Evolutionary conservation across 2,329 filamentous ascomycete species (phyloP), one percentile per base, ranked within the genome.

Genomic region (Neofusicoccum ribis): DNA sequence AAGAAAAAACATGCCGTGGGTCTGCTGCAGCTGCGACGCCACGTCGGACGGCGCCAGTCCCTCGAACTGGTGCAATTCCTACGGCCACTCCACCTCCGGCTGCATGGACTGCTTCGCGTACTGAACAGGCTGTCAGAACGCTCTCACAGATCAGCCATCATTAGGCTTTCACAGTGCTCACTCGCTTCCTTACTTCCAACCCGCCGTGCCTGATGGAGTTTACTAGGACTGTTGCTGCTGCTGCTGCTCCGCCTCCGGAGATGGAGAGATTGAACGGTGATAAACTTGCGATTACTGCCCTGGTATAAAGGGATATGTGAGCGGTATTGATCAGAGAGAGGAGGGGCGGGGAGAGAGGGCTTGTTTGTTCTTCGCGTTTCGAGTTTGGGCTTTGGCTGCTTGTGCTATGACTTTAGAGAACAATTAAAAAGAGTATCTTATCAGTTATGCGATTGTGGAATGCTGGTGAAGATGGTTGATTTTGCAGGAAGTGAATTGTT

Each of bases 51-150:
- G 56, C 3, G 41, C 41, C 9, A 47, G 41, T 9, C 41, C 43
- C 3, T 60, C 56, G 27, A 37, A 17, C 43, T 60, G 27, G 15
- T 60, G 56, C 34, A 60, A 60, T 37, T 46, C 41, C n/a, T 60
- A 43, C 17, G 56, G 56, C 11, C 56, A 60, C 56, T 36, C 41
- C 15, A 60, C 56, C 4, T 27, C 14, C n/a, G 56, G 56, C 31
- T 60, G 56, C 31, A 47, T 47, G 56, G 37, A 60, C 34, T 60
- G 56, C 41, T 60, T 60, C 56, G 56, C 56, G 23, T 60, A 60
- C 31, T 60, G 31, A 47, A 15, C 43, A 14, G 3, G 27, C 27
- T 2, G 27, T 31, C 20, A 23, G 20, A 23, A 3, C 20, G 2
- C 20, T 3, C 20, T 23, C 20, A 23, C 20, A 23, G 20, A 23